Base-by-base conservation (phyloP, 1,284 basidiomycete species). In the Fomitiporia mediterranea region DNA sequence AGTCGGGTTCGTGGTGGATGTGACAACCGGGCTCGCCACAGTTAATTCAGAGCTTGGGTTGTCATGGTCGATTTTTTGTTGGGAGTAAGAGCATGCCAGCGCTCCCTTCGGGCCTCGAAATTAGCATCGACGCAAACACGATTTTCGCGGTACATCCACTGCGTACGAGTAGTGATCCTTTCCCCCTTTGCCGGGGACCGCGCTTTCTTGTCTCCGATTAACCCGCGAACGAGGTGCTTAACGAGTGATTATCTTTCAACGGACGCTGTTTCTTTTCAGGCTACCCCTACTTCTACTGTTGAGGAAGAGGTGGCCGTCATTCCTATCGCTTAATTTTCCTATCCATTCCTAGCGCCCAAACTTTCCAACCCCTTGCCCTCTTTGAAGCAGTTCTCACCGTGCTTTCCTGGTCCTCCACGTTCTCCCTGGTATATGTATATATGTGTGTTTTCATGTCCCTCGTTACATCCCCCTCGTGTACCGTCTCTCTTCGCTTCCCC, bases 201-300 rank as follows among this genome's bases (percentile, higher is more conserved):
- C 53, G 32, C 37, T 53, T 30, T 35, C 43, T 47, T 37, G 38
- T 44, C 37, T 35, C 37, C 35, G 39, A 53, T 25, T 50, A 40
- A 39, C 17, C 40, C 56, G 42, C 42, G 50, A 64, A 50, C 63
- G 69, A 65, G 63, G 63, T 67, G 60, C 60, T 52, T 55, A 48
- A 39, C 58, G 56, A 59, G 68, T 67, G 62, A 64, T 68, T 66
- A 62, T 69, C 72, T 72, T 73, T 68, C 74, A 70, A 83, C 82
- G 83, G 84, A 86, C 84, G 82, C 83, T 79, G 69, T 79, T 81
- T 79, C 69, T 70, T 73, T 82, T 79, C 77, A 80, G 61, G 77
- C 68, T 65, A 66, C 61, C 60, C 64, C 62, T 60, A 60, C 61
- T 60, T 60, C 62, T 34, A 42, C 58, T 34, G 13, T 46, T 9